Base-by-base conservation (phyloP, 1,284 basidiomycete species). In the Cryptococcus sp. region DNA sequence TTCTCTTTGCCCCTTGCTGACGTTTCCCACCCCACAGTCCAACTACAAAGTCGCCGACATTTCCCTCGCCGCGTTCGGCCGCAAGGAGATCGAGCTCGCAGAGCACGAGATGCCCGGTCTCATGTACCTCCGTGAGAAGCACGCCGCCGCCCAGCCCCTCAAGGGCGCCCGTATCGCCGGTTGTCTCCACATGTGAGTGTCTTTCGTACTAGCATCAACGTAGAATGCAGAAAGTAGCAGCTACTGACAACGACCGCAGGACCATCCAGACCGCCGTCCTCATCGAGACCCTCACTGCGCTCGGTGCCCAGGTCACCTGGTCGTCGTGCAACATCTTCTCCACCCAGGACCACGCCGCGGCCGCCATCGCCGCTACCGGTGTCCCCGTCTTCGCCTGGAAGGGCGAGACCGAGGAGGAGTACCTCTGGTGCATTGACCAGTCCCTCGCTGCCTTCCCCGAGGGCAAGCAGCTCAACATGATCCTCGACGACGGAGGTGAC, bases 271-370 rank as follows among this genome's bases (percentile, higher is more conserved):
- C 94, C 64, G 91, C 93, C 54, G 91, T 95, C 72, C 88, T 95
- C 80, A 96, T 97, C 78, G 93, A 97, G 85, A 97, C 93, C 64
- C 85, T 99, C 71, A 89, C 87, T 68, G 88, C 88, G 68, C 88
- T 99, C 73, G 95, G 95, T 78, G 95, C 96, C 67, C 89, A 98
- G 81, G 95, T 99, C 65, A 87, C 95, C 71, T 99, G 95, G 96
- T 99, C 96, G 48, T 99, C 95, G 72, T 97, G 94, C 84, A 99
- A 99, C 85, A 99, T 99, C 80, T 99, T 96, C 84, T 99, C 96
- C 57, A 99, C 95, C 58, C 96, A 94, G 80, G 95, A 99, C 81
- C 95, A 99, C 81, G 95, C 95, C 62, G 96, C 95, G 61, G 91
- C 95, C 67, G 96, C 93, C 70, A 98, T 99, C 70, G 95, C 95